Base-by-base conservation (phyloP, 768 basidiomycete genomes). In the Kwoniella dendrophila region DNA sequence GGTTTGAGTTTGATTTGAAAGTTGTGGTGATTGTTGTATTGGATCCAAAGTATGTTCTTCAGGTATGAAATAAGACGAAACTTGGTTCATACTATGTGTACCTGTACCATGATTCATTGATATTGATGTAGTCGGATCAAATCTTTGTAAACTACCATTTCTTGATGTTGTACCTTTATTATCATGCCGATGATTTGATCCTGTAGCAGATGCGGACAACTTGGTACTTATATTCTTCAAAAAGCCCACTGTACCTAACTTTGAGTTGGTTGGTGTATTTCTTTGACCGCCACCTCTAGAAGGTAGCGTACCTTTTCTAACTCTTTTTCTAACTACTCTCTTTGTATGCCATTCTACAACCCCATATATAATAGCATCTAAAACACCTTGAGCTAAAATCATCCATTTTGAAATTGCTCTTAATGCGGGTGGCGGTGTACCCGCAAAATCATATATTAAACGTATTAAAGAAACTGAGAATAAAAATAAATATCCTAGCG, bases 351-450 rank as follows among this genome's bases (percentile, higher is more conserved):
- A 76, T 63, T 80, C 79, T 36, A 80, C 75, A 14, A 78, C 41
- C 26, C 79, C 79, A 48, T 80, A 80, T 60, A 80, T 80, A 44
- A 79, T 6, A 2, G 79, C 79, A 49, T 80, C 79, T 1, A 79
- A 63, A 1, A 79, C 50, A 12, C 79, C 79, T 61, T 80, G 77
- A n/a, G 76, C 62, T 27, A 78, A 70, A 26, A 79, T 64, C 56
- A 78, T 70, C 79, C 79, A 80, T 51, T 78, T 62, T 3, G 78
- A 77, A n/a, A 80, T 54, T 0, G 78, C 79, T 33, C 74, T 44
- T 1, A 80, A 58, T 0, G 54, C 56, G 0, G 56, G 63, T 7
- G 73, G 72, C 1, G 76, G 71, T n/a, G 51, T 36, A 4, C 68
- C 67, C 1, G 54, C 56, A 44, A 77, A 74, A 51, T 76, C 75